Conservation (phyloP, 2,329 filamentous ascomycete species). For the Paracorniculantispora psalliotae region DNA sequence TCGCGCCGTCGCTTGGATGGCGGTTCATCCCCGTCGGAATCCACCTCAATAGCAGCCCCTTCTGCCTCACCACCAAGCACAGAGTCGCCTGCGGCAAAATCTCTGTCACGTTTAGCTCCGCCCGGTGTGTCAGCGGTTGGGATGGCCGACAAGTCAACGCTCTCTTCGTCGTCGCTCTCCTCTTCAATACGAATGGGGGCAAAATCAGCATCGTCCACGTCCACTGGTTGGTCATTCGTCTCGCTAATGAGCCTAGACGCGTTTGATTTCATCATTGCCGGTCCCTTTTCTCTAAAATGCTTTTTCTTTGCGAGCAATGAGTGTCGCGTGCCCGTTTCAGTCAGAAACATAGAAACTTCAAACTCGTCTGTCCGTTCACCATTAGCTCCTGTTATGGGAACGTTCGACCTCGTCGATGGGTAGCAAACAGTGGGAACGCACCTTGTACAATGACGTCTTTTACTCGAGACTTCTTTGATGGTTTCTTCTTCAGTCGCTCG, state of each 20-base stretch:
- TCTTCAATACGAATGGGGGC: constrained; percentile 41
- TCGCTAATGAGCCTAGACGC: constrained; percentile 56
- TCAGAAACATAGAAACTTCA: constrained; percentile 90
- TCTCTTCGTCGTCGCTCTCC: constrained; percentile 36
- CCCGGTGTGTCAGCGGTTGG: constrained; percentile 22
- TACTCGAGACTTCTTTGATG: constrained; percentile 70
- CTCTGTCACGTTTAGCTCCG: constrained; percentile 28
- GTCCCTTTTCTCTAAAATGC: constrained; percentile 57
- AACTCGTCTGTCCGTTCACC: constrained; percentile 68
- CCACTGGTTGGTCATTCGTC: constrained; percentile 48
- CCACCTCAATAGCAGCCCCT: constrained; percentile 30
- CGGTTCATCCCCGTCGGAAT: constrained; percentile 36
- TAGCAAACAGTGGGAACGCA: constrained; percentile 29
- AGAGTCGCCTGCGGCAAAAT: constrained; percentile 17
- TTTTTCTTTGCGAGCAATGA: constrained; percentile 84
- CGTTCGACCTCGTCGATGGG: not conserved
- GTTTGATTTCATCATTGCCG: constrained; percentile 54
- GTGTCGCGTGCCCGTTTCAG: constrained; percentile 78
- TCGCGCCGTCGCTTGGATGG: constrained; percentile 43
- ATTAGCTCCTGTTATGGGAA: not conserved
- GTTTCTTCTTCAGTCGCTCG: constrained; percentile 50
- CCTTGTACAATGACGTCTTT: constrained; percentile 85
- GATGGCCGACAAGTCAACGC: constrained; percentile 30
- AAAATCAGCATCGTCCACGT: constrained; percentile 42
- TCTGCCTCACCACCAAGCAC: constrained; percentile 20